Conservation (phyloP, 2,329 filamentous ascomycete species). For the Fusarium cyanostomum region DNA sequence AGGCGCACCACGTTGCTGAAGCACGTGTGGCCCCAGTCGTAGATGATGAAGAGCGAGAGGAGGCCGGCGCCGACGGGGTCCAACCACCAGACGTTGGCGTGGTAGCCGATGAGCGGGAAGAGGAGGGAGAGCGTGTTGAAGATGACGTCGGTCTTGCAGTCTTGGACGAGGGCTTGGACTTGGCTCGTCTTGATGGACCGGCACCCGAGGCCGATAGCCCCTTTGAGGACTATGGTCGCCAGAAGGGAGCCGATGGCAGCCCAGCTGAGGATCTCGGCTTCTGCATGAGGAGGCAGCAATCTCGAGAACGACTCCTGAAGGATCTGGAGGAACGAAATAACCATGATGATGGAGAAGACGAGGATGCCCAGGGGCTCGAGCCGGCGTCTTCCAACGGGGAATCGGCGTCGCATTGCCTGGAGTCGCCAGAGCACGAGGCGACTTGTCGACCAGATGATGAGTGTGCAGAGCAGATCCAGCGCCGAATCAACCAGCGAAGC, state of each 20-base stretch:
- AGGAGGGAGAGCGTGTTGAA: slow-evolving; percentile 90
- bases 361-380: slow-evolving; percentile 81
- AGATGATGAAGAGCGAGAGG: slow-evolving; percentile 73
- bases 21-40: slow-evolving; percentile 70
- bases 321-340: slow-evolving; percentile 82
- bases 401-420: slow-evolving; percentile 64
- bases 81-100: slow-evolving; percentile 71
- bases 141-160: slow-evolving; percentile 73
- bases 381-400: slow-evolving; percentile 74
- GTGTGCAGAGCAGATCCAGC: slow-evolving; percentile 79
- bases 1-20: slow-evolving; percentile 46
- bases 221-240: slow-evolving; percentile 80
- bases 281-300: slow-evolving; percentile 66
- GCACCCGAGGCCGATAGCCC: slow-evolving; percentile 84
- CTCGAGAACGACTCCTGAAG: slow-evolving; percentile 72
- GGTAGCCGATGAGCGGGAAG: slow-evolving; percentile 77
- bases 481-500: slow-evolving; percentile 80
- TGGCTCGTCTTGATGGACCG: slow-evolving; percentile 82
- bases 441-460: slow-evolving; percentile 82
- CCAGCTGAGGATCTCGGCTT: slow-evolving; percentile 47
- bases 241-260: slow-evolving; percentile 62
- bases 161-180: slow-evolving; percentile 72
- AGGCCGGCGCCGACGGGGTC: slow-evolving; percentile 69
- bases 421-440: slow-evolving; percentile 71
- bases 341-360: slow-evolving; percentile 84